phyloP scores from a whole-genome alignment of 139 green algal species.

The Tetraselmis chui region DNA sequence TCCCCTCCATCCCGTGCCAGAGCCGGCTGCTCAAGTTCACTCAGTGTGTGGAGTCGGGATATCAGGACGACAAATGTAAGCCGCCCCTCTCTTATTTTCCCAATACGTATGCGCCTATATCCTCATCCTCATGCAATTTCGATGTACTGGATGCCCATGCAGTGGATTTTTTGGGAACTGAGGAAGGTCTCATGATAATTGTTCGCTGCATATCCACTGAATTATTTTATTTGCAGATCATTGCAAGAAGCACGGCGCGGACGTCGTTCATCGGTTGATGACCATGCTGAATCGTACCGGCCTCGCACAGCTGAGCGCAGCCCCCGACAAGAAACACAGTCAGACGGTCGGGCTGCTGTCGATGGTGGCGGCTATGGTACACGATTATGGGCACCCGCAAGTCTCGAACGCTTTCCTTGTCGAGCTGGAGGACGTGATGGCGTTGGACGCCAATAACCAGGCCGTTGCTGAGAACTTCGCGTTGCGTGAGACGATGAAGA shows the following conservation, averaged over 20 bases:
- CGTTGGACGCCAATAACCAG: too few relatives aligned
- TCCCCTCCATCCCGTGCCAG: not conserved
- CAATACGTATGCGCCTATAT: too few relatives aligned
- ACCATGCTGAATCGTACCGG: not conserved
- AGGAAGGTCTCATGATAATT: too few relatives aligned
- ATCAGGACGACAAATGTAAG: not conserved
- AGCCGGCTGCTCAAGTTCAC: not conserved
- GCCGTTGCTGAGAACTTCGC: too few relatives aligned
- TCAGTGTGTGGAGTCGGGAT: not conserved
- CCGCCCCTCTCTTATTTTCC: too few relatives aligned
- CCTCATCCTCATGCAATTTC: too few relatives aligned
- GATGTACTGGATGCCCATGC: too few relatives aligned
- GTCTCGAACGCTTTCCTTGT: too few relatives aligned
- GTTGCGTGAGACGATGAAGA: too few relatives aligned
- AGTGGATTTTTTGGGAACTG: too few relatives aligned
- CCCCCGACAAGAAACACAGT: not conserved
- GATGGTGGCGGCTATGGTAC: not conserved
- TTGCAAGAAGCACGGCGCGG: not conserved
- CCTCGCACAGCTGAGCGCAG: not conserved
- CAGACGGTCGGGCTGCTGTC: not conserved
- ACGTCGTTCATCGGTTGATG: not conserved
- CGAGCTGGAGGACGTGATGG: too few relatives aligned
- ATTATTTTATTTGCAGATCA: conserved; percentile 1
- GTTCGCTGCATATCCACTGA: too few relatives aligned
- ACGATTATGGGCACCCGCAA: not conserved